Conservation (phyloP, 306 rosid species). For the Prunus persica region Prunus_persica_NCBIv2 NC_034013.1:16967501-16968000, state of each 20-base stretch:
- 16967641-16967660: neutral
- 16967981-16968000: neutral
- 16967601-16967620: neutral
- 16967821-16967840: slow-evolving; percentile 15
- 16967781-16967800: too few relatives aligned
- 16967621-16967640: too few relatives aligned
- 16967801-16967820: too few relatives aligned
- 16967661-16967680: neutral
- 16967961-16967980: neutral
- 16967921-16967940: neutral
- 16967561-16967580: slow-evolving; percentile 5
- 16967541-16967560: neutral
- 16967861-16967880: slow-evolving; percentile 55
- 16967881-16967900: slow-evolving; percentile 30
- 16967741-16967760: slow-evolving; percentile 35
- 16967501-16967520: slow-evolving; percentile 11
- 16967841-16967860: slow-evolving; percentile 18
- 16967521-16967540: neutral
- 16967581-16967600: slow-evolving; percentile 5
- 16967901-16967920: slow-evolving; percentile 21
- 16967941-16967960: neutral
- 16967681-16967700: neutral
- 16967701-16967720: slow-evolving; percentile 17
- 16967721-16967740: slow-evolving; percentile 44
- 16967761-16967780: too few relatives aligned